phyloP scores from a whole-genome alignment of 768 basidiomycete genomes.

The Suillus brevipes region DNA sequence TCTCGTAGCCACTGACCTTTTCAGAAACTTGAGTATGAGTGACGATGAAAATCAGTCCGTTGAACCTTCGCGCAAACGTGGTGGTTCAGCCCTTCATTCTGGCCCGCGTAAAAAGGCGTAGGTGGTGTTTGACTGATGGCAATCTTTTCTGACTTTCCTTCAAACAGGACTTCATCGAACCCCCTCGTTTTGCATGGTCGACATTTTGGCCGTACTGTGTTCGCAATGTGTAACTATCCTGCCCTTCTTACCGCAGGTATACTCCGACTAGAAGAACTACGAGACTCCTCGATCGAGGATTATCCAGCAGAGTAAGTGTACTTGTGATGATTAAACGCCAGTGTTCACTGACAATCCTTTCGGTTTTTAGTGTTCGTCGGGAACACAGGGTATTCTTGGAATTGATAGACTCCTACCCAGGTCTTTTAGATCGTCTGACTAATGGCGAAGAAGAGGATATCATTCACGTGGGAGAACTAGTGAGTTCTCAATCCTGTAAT shows the following conservation, averaged over 20 bases:
- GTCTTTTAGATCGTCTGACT: neutral
- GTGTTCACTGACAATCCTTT: neutral
- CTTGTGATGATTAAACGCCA: neutral
- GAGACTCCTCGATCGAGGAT: neutral
- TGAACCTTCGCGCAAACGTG: neutral
- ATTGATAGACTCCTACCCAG: neutral
- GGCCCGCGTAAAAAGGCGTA: neutral
- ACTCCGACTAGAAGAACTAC: neutral
- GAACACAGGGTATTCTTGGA: conserved; percentile 1
- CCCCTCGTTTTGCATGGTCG: conserved; percentile 22
- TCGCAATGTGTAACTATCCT: conserved; percentile 19
- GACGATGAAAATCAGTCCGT: neutral
- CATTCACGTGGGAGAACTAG: neutral
- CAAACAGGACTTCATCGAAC: conserved; percentile 2
- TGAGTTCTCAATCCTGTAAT: neutral
- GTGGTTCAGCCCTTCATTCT: neutral
- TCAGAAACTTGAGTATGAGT: neutral
- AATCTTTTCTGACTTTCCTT: neutral
- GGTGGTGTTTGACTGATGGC: neutral
- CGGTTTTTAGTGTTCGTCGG: neutral
- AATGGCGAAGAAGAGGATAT: neutral
- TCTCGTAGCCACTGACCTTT: neutral
- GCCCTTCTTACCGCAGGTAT: neutral
- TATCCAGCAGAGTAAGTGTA: neutral
- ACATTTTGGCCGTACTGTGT: conserved; percentile 23